A percentile compares a stretch with the other conserved stretches of the same genome.
These are phyloP conservation scores for Thymus mandschuricus DNA, from an alignment of 257 asterid species.

Conservation along the genomic window DNA sequence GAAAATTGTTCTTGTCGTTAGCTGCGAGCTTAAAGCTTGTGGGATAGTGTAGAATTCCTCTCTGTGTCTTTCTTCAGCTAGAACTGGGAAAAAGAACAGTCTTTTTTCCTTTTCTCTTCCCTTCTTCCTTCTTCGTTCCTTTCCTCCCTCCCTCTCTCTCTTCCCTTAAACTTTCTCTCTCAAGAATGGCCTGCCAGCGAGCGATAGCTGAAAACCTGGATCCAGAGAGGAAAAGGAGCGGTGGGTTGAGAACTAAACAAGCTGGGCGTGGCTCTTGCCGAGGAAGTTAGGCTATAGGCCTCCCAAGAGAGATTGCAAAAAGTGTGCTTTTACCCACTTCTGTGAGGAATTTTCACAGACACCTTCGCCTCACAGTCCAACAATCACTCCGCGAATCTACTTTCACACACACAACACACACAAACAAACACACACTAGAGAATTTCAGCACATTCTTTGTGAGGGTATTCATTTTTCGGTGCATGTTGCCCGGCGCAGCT, in stretches of 20 bases:
- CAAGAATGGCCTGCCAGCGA: conserved; percentile 65
- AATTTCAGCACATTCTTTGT: conserved; percentile 28
- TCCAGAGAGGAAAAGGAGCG: conserved; percentile 88
- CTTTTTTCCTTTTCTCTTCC: background rate
- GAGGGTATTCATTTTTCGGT: conserved; percentile 31
- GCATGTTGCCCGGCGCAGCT: conserved; percentile 35
- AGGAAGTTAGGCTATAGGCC: conserved; percentile 77
- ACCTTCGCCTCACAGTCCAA: conserved; percentile 30
- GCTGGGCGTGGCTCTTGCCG: conserved; percentile 99
- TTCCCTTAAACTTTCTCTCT: conserved; percentile 25
- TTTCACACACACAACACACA: background rate
- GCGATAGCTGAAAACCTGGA: conserved; percentile 67
- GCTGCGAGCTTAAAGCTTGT: conserved; percentile 79
- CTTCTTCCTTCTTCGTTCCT: background rate
- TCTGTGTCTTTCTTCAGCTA: background rate
- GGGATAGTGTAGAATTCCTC: conserved; percentile 74
- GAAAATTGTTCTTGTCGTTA: conserved; percentile 54
- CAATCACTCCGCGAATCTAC: conserved; percentile 30
- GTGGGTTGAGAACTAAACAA: conserved; percentile 95
- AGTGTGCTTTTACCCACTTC: conserved; percentile 15
- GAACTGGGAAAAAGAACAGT: conserved; percentile 12
- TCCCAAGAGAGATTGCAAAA: conserved; percentile 23
- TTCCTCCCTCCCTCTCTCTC: conserved; percentile 7
- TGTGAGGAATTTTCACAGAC: conserved; percentile 35
- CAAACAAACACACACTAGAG: conserved; percentile 7